A percentile compares a stretch with the other conserved stretches of the same genome.
phyloP scores from a whole-genome alignment of 75 land plant genomes.

The Pinus taeda region DNA sequence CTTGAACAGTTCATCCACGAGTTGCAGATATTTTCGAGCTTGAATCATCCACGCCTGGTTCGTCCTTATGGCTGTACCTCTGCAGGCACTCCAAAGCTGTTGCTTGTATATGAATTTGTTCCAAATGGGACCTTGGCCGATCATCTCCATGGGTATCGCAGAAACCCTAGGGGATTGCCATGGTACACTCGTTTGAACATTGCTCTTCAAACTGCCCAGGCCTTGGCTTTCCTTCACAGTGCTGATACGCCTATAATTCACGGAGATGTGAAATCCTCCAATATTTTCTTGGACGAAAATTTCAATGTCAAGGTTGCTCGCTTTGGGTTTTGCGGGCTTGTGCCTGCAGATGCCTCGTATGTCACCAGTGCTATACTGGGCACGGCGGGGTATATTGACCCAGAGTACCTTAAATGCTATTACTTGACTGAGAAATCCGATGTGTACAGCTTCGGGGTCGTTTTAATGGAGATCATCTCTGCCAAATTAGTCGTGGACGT shows the following conservation, averaged over 20 bases:
- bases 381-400: slow-evolving; percentile 40
- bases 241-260: slow-evolving; percentile 25
- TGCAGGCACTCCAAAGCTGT: not conserved
- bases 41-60: slow-evolving; percentile 15
- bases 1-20: slow-evolving; percentile 20
- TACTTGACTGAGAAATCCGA: slow-evolving; percentile 39
- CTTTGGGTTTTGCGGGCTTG: slow-evolving; percentile 35
- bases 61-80: slow-evolving; percentile 1
- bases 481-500: slow-evolving; percentile 32
- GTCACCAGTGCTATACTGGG: slow-evolving; percentile 29
- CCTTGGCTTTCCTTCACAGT: slow-evolving; percentile 29
- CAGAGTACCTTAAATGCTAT: slow-evolving; percentile 35
- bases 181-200: slow-evolving; percentile 22
- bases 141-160: slow-evolving; percentile 27
- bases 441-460: slow-evolving; percentile 48
- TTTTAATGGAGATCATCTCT: slow-evolving; percentile 36
- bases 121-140: slow-evolving; percentile 39
- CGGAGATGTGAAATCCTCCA: slow-evolving; percentile 33
- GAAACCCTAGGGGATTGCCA: not conserved
- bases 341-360: slow-evolving; percentile 16
- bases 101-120: not conserved
- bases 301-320: slow-evolving; percentile 33
- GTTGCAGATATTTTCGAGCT: slow-evolving; percentile 10
- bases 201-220: slow-evolving; percentile 34
- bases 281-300: slow-evolving; percentile 28